Evolutionary conservation across 495 filamentous ascomycete species (phyloP).

Genomic region (Daldinia vernicosa): DNA sequence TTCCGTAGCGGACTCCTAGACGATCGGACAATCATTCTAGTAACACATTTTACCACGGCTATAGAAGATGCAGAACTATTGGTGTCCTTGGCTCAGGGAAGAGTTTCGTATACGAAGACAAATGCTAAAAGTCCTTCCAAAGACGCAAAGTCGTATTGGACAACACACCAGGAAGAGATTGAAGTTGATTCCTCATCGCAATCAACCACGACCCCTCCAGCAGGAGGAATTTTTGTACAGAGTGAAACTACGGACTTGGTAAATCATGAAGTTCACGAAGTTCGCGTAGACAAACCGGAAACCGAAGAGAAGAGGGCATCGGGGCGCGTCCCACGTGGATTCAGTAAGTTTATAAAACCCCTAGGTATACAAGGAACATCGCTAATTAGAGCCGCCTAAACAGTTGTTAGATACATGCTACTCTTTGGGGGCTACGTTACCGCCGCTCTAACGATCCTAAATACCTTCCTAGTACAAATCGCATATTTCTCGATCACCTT

Average conservation of each 20-base stretch:
- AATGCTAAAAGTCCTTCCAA: background rate
- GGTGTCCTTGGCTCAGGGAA: slow-evolving; percentile 1
- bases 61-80: slow-evolving; percentile 1
- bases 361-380: background rate
- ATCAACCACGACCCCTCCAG: background rate
- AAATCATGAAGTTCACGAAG: background rate
- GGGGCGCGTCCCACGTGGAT: slow-evolving; percentile 2
- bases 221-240: background rate
- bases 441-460: slow-evolving; percentile 17
- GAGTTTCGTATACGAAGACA: background rate
- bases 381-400: background rate
- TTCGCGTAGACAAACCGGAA: background rate
- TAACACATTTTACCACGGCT: slow-evolving; percentile 1
- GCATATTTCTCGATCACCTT: slow-evolving; percentile 28
- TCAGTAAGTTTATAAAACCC: background rate
- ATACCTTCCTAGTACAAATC: slow-evolving; percentile 50
- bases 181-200: background rate
- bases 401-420: slow-evolving; percentile 1
- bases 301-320: slow-evolving; percentile 3
- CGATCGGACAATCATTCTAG: background rate
- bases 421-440: slow-evolving; percentile 20
- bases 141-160: background rate
- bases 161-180: background rate
- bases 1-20: background rate
- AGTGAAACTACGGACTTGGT: background rate